phyloP scores from a whole-genome alignment of 192 early-diverging fungal genomes.

The Backusella australiensis region DNA sequence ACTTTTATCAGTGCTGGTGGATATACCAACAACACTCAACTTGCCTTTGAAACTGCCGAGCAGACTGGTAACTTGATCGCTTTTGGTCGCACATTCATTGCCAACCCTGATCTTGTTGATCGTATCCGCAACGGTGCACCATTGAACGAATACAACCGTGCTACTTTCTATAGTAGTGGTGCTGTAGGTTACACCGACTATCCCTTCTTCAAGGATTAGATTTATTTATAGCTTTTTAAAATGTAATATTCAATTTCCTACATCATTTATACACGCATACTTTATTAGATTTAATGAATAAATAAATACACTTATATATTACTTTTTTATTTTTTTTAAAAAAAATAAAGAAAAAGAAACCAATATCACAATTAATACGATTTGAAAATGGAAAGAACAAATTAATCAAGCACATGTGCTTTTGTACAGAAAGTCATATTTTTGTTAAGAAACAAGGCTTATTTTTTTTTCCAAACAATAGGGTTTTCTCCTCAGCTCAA shows the following conservation, averaged over 20 bases:
- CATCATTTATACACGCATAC: not conserved
- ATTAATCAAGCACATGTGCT: too few species aligned
- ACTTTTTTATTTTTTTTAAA: too few species aligned
- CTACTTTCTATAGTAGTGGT: slow-evolving; percentile 18
- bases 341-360: too few species aligned
- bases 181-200: slow-evolving; percentile 34
- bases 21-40: not conserved
- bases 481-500: too few species aligned
- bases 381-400: too few species aligned
- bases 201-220: slow-evolving; percentile 15
- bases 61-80: slow-evolving; percentile 22
- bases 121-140: slow-evolving; percentile 19
- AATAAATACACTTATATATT: too few species aligned
- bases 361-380: too few species aligned
- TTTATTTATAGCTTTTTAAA: not conserved
- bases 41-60: slow-evolving; percentile 2
- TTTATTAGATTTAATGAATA: not conserved
- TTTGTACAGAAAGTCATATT: too few species aligned
- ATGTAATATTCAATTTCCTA: not conserved
- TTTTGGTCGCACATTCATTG: slow-evolving; percentile 34
- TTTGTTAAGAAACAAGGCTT: too few species aligned
- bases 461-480: too few species aligned
- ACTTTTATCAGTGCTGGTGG: slow-evolving; percentile 26
- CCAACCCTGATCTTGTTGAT: slow-evolving; percentile 36
- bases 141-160: slow-evolving; percentile 31